phyloP scores from a whole-genome alignment of 768 basidiomycete genomes.

The Epithele typhae region DNA sequence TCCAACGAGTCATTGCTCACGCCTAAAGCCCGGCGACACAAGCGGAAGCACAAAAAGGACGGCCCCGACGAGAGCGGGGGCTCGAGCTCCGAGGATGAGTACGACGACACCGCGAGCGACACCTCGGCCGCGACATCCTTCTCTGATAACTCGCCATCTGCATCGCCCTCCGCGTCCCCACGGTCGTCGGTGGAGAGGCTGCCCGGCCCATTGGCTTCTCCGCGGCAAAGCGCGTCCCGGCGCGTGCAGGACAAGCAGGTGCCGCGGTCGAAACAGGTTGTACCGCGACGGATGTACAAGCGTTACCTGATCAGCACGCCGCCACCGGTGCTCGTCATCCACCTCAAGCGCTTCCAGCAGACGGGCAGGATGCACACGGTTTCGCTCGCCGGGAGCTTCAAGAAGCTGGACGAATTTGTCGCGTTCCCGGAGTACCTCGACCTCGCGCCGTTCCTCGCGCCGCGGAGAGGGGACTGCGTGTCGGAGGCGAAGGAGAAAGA shows the following conservation, averaged over 20 bases:
- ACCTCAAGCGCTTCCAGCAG: slow-evolving; percentile 94
- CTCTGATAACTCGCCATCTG: slow-evolving; percentile 34
- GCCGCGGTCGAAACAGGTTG: slow-evolving; percentile 50
- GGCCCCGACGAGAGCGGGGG: slow-evolving; percentile 11
- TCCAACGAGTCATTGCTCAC: slow-evolving; percentile 28
- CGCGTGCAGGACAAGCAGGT: slow-evolving; percentile 17
- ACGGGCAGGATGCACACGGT: slow-evolving; percentile 57
- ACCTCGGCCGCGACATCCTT: slow-evolving; percentile 23
- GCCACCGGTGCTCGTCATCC: slow-evolving; percentile 87
- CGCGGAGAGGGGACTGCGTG: slow-evolving; percentile 68
- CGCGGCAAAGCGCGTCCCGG: background rate
- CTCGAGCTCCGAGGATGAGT: slow-evolving; percentile 21
- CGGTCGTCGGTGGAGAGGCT: slow-evolving; percentile 27
- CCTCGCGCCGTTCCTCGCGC: slow-evolving; percentile 81
- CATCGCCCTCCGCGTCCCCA: slow-evolving; percentile 24
- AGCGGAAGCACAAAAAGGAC: slow-evolving; percentile 7
- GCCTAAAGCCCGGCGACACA: slow-evolving; percentile 21
- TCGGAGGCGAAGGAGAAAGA: slow-evolving; percentile 24
- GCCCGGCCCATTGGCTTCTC: background rate
- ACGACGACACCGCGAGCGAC: slow-evolving; percentile 23
- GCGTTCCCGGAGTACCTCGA: slow-evolving; percentile 88
- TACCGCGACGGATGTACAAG: slow-evolving; percentile 86
- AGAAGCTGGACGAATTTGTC: slow-evolving; percentile 89
- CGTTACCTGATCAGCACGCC: slow-evolving; percentile 86
- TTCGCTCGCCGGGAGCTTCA: slow-evolving; percentile 67